Conservation (phyloP, 306 rosid genomes). For the Vicia faba region DNA sequence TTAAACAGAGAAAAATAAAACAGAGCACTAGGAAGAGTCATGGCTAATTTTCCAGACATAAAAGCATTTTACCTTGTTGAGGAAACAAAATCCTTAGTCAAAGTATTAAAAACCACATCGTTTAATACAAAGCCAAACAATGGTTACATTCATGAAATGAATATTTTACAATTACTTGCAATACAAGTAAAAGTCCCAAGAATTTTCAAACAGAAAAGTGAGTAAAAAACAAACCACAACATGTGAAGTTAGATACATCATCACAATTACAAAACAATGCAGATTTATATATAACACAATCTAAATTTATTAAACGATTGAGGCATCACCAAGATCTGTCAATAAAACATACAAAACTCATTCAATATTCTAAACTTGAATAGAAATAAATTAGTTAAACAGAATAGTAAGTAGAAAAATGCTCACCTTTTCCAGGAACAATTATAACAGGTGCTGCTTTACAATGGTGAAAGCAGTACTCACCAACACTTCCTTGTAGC, state of each 20-base stretch:
- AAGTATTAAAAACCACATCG: neutral
- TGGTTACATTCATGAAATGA: neutral
- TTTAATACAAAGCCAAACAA: neutral
- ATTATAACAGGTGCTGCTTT: slow-evolving; percentile 80
- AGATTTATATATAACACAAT: slow-evolving; percentile 23
- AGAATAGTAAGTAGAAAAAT: neutral
- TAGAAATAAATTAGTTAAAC: neutral
- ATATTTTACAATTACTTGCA: slow-evolving; percentile 1
- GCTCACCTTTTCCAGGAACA: slow-evolving; percentile 80
- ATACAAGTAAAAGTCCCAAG: slow-evolving; percentile 13
- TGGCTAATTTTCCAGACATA: too few species aligned
- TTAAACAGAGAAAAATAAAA: too few species aligned
- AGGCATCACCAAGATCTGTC: slow-evolving; percentile 67
- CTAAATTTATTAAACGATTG: slow-evolving; percentile 44
- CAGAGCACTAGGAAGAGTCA: too few species aligned
- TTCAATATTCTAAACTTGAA: slow-evolving; percentile 3
- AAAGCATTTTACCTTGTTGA: too few species aligned
- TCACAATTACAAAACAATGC: slow-evolving; percentile 8
- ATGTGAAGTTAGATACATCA: neutral
- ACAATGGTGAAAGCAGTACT: slow-evolving; percentile 74
- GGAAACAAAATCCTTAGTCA: neutral
- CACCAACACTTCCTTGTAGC: slow-evolving; percentile 85
- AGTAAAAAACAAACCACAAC: slow-evolving; percentile 16
- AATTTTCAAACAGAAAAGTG: neutral
- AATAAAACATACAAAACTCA: slow-evolving; percentile 31